phyloP scores from a whole-genome alignment of 495 filamentous ascomycete species.

The Xylaria nigripes region DNA sequence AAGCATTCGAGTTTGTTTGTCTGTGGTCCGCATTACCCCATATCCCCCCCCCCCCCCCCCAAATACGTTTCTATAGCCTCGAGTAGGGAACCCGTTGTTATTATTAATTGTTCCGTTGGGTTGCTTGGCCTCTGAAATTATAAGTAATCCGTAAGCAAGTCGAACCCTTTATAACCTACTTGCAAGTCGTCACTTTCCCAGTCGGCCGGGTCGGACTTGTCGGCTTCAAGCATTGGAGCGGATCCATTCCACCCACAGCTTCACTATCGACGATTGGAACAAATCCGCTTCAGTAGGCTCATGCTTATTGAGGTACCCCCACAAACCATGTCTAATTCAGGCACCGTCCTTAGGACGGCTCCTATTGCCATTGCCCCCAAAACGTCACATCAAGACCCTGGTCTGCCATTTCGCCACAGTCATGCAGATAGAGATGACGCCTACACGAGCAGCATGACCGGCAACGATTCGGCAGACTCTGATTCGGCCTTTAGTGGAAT shows the following conservation, averaged over 20 bases:
- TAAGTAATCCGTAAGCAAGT: conserved; percentile 6
- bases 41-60: too few species aligned
- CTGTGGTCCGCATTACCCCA: conserved; percentile 1
- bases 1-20: not conserved
- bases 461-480: conserved; percentile 43
- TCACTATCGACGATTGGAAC: conserved; percentile 1
- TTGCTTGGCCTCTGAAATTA: not conserved
- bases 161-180: not conserved
- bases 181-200: not conserved
- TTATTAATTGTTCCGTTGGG: not conserved
- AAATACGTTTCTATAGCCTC: conserved; percentile 2
- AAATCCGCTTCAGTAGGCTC: not conserved
- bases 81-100: not conserved
- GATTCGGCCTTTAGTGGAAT: conserved; percentile 37
- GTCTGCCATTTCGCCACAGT: conserved; percentile 28
- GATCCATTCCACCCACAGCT: conserved; percentile 2
- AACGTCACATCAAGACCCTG: conserved; percentile 28
- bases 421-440: conserved; percentile 36
- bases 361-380: conserved; percentile 52
- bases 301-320: conserved; percentile 11
- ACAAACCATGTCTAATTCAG: conserved; percentile 42
- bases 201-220: not conserved
- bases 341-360: conserved; percentile 43
- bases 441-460: conserved; percentile 35
- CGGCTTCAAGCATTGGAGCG: not conserved